Conservation (phyloP, 148 eudicot species). For the Camellia granthamiana region DNA sequence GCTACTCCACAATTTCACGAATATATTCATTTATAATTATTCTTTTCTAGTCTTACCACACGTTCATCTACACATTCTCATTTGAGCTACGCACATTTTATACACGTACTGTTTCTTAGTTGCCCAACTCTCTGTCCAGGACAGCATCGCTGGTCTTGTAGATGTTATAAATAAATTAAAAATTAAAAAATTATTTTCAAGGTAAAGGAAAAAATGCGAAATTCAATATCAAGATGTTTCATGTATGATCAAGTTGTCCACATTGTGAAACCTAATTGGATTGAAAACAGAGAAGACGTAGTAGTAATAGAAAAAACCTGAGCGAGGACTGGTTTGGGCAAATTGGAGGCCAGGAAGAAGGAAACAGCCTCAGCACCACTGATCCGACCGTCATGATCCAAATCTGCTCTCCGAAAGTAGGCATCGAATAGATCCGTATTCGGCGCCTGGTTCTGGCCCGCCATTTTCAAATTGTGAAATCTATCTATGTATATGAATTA, state of each 20-base stretch:
- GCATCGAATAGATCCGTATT: slow-evolving; percentile 65
- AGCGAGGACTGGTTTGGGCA: slow-evolving; percentile 72
- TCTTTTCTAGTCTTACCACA: too few relatives aligned
- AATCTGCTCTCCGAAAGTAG: slow-evolving; percentile 78
- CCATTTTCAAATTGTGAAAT: slow-evolving; percentile 34
- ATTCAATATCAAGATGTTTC: too few relatives aligned
- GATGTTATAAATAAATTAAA: too few relatives aligned
- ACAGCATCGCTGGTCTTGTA: too few relatives aligned
- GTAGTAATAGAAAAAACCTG: slow-evolving; percentile 42
- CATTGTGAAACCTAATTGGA: not conserved
- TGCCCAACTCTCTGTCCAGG: too few relatives aligned
- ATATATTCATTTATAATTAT: too few relatives aligned
- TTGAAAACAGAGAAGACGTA: not conserved
- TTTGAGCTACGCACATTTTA: too few relatives aligned
- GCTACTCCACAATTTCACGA: too few relatives aligned
- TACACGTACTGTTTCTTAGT: too few relatives aligned
- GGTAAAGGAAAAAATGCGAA: too few relatives aligned
- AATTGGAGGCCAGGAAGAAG: slow-evolving; percentile 75
- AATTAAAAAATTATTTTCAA: too few relatives aligned
- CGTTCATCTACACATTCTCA: too few relatives aligned
- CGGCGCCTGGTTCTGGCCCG: slow-evolving; percentile 43
- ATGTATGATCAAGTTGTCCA: not conserved
- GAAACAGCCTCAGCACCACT: slow-evolving; percentile 79
- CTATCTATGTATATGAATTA: not conserved
- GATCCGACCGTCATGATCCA: slow-evolving; percentile 84